Conservation (phyloP, 805 yeast species). For the Teunomyces funiuensis region DNA sequence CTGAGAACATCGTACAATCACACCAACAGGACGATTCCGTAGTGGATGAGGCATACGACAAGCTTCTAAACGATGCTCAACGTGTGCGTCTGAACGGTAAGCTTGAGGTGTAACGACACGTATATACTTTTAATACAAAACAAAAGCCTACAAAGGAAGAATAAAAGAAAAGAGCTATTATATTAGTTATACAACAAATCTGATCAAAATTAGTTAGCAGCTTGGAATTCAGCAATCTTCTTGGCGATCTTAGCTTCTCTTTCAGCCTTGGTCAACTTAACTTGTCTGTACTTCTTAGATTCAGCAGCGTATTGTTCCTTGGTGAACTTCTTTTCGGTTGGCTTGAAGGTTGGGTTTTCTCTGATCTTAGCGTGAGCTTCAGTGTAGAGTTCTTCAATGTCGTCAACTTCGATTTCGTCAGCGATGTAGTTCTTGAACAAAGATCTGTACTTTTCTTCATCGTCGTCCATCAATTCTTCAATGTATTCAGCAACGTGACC, state of each 20-base stretch:
- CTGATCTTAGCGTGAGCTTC: conserved; percentile 96
- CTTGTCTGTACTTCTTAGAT: conserved; percentile 88
- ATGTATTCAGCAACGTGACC: conserved; percentile 99
- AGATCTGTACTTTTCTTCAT: conserved; percentile 98
- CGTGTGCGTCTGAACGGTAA: conserved; percentile 55
- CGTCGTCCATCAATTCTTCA: conserved; percentile 99
- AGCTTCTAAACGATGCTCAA: conserved; percentile 65
- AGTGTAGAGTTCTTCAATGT: conserved; percentile 90
- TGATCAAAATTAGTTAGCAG: conserved; percentile 22
- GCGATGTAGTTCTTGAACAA: conserved; percentile 95
- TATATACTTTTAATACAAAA: neutral
- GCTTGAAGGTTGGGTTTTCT: conserved; percentile 90
- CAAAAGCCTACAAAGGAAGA: neutral
- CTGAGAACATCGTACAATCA: neutral
- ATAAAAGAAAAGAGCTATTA: neutral
- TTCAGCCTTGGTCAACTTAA: conserved; percentile 88
- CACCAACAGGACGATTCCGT: conserved; percentile 26
- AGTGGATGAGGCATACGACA: conserved; percentile 75
- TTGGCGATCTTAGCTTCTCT: conserved; percentile 85
- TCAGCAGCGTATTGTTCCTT: conserved; percentile 98
- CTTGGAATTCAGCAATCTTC: conserved; percentile 91
- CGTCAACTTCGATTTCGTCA: conserved; percentile 96
- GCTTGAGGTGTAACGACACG: neutral
- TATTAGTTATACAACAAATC: neutral
- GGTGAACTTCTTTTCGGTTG: conserved; percentile 89